phyloP scores from a whole-genome alignment of 805 yeast species.

The Candida sphagnicola region DNA sequence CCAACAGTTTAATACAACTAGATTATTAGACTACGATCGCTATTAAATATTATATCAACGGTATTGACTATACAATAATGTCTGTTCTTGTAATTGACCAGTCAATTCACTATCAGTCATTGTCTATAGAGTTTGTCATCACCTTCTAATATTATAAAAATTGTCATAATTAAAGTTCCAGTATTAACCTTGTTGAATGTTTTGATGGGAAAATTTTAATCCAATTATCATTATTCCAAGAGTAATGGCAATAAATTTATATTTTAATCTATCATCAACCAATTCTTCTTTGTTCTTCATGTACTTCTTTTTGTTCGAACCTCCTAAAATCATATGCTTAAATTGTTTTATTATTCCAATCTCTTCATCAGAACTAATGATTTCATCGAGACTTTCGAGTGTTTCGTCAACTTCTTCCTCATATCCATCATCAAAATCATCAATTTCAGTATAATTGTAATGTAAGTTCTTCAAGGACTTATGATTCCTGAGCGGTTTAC shows the following conservation, averaged over 20 bases:
- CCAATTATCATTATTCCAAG: constrained; percentile 40
- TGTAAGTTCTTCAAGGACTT: constrained; percentile 4
- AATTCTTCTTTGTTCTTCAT: constrained; percentile 17
- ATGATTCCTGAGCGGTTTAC: constrained; percentile 8
- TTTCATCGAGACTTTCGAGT: neutral
- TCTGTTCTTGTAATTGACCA: neutral
- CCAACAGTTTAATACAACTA: too few relatives aligned
- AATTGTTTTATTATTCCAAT: constrained; percentile 32
- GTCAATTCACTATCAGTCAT: neutral
- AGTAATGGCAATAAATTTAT: constrained; percentile 39
- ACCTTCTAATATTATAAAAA: neutral
- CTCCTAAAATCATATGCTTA: constrained; percentile 30
- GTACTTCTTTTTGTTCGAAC: constrained; percentile 4
- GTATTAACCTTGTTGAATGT: constrained; percentile 5
- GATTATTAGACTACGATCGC: neutral
- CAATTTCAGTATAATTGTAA: constrained; percentile 6
- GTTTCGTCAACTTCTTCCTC: constrained; percentile 6
- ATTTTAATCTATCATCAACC: constrained; percentile 38
- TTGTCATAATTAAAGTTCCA: neutral
- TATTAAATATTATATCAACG: neutral
- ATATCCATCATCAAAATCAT: constrained; percentile 4
- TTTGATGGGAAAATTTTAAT: constrained; percentile 27
- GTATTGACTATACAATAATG: neutral
- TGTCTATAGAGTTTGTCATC: neutral
- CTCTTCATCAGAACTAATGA: constrained; percentile 13